These are phyloP conservation scores for Alternaria triticina DNA, from an alignment of 2,329 filamentous ascomycete species.

Conservation along the genomic window DNA sequence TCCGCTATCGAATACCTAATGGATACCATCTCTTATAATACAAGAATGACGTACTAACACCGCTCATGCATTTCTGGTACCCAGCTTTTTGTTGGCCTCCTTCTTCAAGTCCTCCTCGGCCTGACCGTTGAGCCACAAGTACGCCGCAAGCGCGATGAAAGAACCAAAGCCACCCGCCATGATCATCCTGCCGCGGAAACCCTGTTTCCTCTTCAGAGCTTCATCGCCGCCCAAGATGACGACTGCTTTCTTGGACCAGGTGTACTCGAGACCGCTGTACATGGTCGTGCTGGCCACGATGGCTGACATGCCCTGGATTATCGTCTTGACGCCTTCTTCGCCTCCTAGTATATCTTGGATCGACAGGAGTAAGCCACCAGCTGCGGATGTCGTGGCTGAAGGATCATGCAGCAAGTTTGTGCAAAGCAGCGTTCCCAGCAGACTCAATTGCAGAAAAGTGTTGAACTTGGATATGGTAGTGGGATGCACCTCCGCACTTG, in stretches of 20 bases:
- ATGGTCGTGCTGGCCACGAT: constrained; percentile 87
- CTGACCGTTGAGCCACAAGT: constrained; percentile 31
- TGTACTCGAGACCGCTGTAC: constrained; percentile 93
- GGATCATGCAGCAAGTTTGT: constrained; percentile 73
- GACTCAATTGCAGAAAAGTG: constrained; percentile 85
- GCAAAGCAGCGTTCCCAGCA: constrained; percentile 84
- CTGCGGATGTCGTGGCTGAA: constrained; percentile 59
- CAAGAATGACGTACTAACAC: not conserved
- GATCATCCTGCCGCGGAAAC: constrained; percentile 55
- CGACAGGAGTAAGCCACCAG: constrained; percentile 30
- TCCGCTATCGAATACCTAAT: not conserved
- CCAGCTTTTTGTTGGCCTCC: constrained; percentile 3
- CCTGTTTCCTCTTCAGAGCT: constrained; percentile 56
- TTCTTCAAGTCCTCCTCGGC: constrained; percentile 17
- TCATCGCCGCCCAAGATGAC: constrained; percentile 72
- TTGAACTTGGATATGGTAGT: constrained; percentile 88
- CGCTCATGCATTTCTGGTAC: not conserved
- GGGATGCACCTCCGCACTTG: constrained; percentile 81
- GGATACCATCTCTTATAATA: not conserved
- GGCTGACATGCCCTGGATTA: constrained; percentile 63
- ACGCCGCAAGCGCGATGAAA: constrained; percentile 50
- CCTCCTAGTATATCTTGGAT: constrained; percentile 40
- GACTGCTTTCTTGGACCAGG: constrained; percentile 88
- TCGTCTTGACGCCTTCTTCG: constrained; percentile 42
- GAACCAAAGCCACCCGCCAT: constrained; percentile 56